Evolutionary conservation across 2,329 filamentous ascomycete genomes (phyloP).

Genomic region (Didymella keratinophila): DNA sequence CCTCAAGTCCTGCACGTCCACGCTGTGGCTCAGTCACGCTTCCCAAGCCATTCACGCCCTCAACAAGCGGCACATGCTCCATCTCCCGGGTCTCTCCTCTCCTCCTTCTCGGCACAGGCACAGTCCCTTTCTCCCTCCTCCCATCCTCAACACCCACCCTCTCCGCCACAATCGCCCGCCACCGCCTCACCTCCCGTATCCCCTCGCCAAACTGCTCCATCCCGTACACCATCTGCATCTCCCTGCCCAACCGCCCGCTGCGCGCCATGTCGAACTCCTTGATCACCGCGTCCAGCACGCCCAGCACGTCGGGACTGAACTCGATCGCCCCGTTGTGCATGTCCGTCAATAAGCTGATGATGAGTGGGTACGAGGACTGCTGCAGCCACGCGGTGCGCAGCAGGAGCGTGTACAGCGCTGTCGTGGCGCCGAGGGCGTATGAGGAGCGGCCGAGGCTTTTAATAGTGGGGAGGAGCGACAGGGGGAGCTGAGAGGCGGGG

Average conservation of each 20-base stretch:
- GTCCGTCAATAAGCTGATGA: constrained; percentile 67
- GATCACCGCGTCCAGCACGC: constrained; percentile 49
- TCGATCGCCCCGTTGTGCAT: constrained; percentile 71
- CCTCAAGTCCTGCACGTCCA: background rate
- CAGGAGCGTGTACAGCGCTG: constrained; percentile 73
- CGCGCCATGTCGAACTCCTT: constrained; percentile 33
- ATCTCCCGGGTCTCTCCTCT: background rate
- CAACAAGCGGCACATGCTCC: constrained; percentile 13
- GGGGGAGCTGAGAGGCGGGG: constrained; percentile 65
- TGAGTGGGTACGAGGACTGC: constrained; percentile 64
- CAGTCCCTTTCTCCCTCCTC: constrained; percentile 11
- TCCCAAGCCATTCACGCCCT: background rate
- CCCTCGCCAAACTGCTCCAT: constrained; percentile 49
- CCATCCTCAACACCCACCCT: constrained; percentile 34
- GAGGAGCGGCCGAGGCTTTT: constrained; percentile 73
- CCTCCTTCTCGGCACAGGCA: constrained; percentile 8
- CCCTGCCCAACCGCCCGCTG: constrained; percentile 37
- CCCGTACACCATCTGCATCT: constrained; percentile 40
- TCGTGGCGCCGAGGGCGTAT: constrained; percentile 75
- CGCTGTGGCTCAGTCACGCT: background rate
- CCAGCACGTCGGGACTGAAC: constrained; percentile 60
- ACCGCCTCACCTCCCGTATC: constrained; percentile 39
- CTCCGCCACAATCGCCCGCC: constrained; percentile 46
- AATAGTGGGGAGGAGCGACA: constrained; percentile 70
- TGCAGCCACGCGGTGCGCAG: constrained; percentile 68